A percentile compares a stretch with the other conserved stretches of the same genome.
phyloP scores from a whole-genome alignment of 352 stramenopile genomes.

The Pythium brassicae region DNA sequence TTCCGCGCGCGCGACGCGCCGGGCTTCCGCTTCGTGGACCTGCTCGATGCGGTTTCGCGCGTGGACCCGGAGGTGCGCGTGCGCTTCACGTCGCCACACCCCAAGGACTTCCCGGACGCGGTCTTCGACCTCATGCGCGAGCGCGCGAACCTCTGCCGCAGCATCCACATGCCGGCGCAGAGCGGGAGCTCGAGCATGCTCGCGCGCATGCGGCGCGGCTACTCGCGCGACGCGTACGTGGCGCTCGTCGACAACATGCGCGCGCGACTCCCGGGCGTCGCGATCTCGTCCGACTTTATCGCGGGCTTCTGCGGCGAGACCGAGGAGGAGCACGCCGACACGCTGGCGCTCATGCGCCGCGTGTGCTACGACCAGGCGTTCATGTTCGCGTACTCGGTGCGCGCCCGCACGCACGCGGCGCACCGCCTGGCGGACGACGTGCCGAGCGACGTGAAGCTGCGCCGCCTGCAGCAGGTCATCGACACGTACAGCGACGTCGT shows the following conservation, averaged over 20 bases:
- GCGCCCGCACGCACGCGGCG: conserved; percentile 94
- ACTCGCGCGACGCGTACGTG: conserved; percentile 97
- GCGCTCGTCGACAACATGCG: conserved; percentile 93
- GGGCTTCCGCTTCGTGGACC: conserved; percentile 97
- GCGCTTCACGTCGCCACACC: conserved; percentile 99
- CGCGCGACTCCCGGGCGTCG: conserved; percentile 68
- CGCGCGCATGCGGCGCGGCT: conserved; percentile 94
- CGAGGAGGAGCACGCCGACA: conserved; percentile 96
- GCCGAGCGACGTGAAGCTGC: conserved; percentile 90
- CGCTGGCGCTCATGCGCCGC: conserved; percentile 76
- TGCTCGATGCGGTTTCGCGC: conserved; percentile 92
- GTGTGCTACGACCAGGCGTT: conserved; percentile 97
- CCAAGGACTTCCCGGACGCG: conserved; percentile 97
- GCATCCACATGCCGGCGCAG: conserved; percentile 98
- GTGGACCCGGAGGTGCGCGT: conserved; percentile 95
- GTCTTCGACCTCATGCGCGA: conserved; percentile 89
- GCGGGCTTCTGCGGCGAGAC: conserved; percentile 99
- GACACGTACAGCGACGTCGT: conserved; percentile 91
- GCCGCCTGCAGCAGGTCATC: conserved; percentile 96
- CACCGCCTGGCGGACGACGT: conserved; percentile 96
- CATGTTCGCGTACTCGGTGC: conserved; percentile 98
- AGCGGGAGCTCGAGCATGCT: conserved; percentile 88
- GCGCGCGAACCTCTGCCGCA: conserved; percentile 95
- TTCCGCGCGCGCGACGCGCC: conserved; percentile 81
- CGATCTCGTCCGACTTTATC: conserved; percentile 96